phyloP scores from a whole-genome alignment of 2,329 filamentous ascomycete species.

The Botryotinia narcissicola region DNA sequence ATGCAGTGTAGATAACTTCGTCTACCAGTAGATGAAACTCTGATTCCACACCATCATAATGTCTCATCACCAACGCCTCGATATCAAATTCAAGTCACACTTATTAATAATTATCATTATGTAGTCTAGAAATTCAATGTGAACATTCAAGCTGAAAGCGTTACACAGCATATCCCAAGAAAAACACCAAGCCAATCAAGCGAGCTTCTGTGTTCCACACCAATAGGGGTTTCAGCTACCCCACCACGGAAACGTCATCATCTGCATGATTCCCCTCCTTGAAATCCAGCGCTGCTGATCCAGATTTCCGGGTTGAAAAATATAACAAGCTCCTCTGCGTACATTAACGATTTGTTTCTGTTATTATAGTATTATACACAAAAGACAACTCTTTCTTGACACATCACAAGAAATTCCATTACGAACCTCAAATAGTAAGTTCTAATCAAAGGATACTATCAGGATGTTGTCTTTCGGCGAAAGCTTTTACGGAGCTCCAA shows the following conservation, averaged over 20 bases:
- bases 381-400: neutral
- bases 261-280: slow-evolving; percentile 13
- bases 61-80: neutral
- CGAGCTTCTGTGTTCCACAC: neutral
- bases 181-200: neutral
- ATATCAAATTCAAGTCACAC: neutral
- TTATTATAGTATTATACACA: neutral
- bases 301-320: neutral
- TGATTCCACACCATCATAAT: neutral
- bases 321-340: neutral
- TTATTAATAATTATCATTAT: neutral
- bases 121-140: neutral
- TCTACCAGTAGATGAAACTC: neutral
- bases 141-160: neutral
- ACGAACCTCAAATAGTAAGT: neutral
- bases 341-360: neutral
- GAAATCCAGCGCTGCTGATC: neutral
- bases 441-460: neutral
- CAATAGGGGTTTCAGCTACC: slow-evolving; percentile 12
- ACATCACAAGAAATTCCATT: neutral
- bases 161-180: neutral
- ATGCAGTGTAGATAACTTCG: neutral
- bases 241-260: slow-evolving; percentile 16
- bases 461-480: neutral
- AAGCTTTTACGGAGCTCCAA: neutral